Evolutionary conservation across 2,329 filamentous ascomycete genomes (phyloP).

Genomic region (Chrysosporium queenslandicum): DNA sequence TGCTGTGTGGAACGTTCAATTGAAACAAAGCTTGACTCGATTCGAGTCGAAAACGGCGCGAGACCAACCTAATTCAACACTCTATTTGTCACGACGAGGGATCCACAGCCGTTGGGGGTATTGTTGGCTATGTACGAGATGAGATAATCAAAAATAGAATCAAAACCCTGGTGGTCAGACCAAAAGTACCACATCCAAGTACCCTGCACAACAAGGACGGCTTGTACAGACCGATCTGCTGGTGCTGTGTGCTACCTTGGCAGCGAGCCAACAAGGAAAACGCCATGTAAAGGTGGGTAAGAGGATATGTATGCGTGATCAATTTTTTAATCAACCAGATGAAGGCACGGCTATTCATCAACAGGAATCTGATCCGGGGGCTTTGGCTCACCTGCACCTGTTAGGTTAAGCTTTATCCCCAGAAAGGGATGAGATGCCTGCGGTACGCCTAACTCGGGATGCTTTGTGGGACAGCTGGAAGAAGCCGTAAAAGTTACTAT

Average conservation of each 20-base stretch:
- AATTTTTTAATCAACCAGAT: background rate
- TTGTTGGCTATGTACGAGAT: background rate
- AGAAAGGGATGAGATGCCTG: background rate
- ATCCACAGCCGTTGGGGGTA: background rate
- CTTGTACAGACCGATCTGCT: conserved; percentile 2
- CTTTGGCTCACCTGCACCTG: background rate
- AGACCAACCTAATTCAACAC: background rate
- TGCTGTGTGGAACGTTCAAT: background rate
- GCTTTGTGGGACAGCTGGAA: background rate
- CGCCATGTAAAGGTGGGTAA: background rate
- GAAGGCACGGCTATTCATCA: background rate
- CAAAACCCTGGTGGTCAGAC: background rate
- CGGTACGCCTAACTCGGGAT: background rate
- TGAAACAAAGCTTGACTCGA: background rate
- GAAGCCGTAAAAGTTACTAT: background rate
- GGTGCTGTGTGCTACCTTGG: conserved; percentile 8
- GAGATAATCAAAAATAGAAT: background rate
- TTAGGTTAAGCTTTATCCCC: background rate
- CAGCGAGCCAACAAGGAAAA: background rate
- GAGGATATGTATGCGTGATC: background rate
- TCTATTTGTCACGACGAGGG: background rate
- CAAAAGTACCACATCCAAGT: background rate
- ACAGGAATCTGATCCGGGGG: background rate
- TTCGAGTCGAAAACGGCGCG: conserved; percentile 2
- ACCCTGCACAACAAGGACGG: conserved; percentile 1